Evolutionary conservation across 257 asterid genomes (phyloP).

Genomic region (Capsicum pubescens): DNA sequence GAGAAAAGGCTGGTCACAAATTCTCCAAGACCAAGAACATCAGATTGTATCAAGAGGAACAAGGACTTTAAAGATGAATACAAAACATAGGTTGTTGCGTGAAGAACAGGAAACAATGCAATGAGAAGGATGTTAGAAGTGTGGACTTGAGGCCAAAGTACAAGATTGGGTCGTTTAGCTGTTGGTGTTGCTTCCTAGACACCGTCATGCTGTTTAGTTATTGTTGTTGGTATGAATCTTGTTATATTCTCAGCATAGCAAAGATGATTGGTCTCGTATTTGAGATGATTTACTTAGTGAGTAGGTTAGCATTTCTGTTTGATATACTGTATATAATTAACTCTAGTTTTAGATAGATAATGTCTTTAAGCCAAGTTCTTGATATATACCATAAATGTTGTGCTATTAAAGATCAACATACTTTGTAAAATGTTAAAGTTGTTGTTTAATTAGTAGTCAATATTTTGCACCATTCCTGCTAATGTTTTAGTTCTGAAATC

Average conservation of each 20-base stretch:
- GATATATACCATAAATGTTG: conserved; percentile 22
- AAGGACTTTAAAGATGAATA: conserved; percentile 38
- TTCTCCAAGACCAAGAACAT: conserved; percentile 34
- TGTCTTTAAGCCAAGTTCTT: background rate
- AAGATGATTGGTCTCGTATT: background rate
- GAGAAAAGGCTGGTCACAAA: conserved; percentile 36
- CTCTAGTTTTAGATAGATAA: conserved; percentile 16
- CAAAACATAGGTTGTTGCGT: conserved; percentile 39
- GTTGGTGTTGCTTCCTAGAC: conserved; percentile 47
- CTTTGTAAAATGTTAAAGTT: conserved; percentile 9
- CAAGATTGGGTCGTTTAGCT: conserved; percentile 40
- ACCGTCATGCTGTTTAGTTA: background rate
- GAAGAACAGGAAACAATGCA: conserved; percentile 30
- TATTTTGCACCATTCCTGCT: background rate
- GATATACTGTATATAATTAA: conserved; percentile 23
- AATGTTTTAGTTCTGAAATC: background rate
- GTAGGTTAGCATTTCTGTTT: conserved; percentile 19
- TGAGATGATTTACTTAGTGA: conserved; percentile 21
- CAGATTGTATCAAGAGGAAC: conserved; percentile 33
- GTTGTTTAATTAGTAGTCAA: background rate
- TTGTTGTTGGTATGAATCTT: background rate
- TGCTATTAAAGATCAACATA: conserved; percentile 1
- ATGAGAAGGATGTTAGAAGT: conserved; percentile 34
- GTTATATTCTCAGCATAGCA: background rate
- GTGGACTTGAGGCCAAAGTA: conserved; percentile 36